Evolutionary conservation across 1,284 basidiomycete genomes (phyloP).

Genomic region (Sporisorium sorghi): DNA sequence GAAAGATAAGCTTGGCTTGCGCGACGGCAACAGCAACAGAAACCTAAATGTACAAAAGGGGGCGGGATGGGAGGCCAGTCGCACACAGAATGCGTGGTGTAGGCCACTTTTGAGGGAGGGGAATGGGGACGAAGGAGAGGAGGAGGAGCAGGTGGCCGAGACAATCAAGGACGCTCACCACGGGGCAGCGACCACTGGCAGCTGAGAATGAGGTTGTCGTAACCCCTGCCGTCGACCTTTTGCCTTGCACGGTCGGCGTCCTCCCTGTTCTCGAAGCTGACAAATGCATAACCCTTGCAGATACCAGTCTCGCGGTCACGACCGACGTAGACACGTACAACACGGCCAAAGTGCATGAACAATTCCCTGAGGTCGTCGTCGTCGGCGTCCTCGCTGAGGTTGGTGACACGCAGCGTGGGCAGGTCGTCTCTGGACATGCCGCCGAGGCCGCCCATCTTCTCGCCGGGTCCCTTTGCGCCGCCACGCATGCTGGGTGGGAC

Average conservation of each 20-base stretch:
- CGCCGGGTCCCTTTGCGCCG: constrained; percentile 76
- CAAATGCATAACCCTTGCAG: constrained; percentile 95
- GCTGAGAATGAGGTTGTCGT: constrained; percentile 87
- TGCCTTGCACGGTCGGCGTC: constrained; percentile 88
- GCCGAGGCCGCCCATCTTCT: constrained; percentile 77
- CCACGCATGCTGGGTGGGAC: constrained; percentile 90
- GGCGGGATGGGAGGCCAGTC: background rate
- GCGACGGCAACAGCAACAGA: constrained; percentile 11
- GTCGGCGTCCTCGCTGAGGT: constrained; percentile 93
- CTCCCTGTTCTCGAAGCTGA: constrained; percentile 87
- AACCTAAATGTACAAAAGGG: constrained; percentile 44
- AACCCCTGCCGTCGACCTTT: constrained; percentile 92
- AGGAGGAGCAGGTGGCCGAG: background rate
- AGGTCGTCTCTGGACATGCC: constrained; percentile 79
- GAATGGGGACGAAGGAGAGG: background rate
- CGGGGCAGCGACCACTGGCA: constrained; percentile 80
- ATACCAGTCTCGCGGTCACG: constrained; percentile 93
- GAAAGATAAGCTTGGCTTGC: constrained; percentile 35
- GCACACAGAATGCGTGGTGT: background rate
- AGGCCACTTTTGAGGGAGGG: constrained; percentile 14
- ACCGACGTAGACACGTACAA: constrained; percentile 93
- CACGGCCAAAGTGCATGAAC: constrained; percentile 75
- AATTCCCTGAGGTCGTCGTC: constrained; percentile 94
- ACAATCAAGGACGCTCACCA: constrained; percentile 59
- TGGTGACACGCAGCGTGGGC: constrained; percentile 96